A percentile compares a stretch with the other conserved stretches of the same genome.
phyloP scores from a whole-genome alignment of 2,329 filamentous ascomycete species.

The Aotearoamyces nothofagi region DNA sequence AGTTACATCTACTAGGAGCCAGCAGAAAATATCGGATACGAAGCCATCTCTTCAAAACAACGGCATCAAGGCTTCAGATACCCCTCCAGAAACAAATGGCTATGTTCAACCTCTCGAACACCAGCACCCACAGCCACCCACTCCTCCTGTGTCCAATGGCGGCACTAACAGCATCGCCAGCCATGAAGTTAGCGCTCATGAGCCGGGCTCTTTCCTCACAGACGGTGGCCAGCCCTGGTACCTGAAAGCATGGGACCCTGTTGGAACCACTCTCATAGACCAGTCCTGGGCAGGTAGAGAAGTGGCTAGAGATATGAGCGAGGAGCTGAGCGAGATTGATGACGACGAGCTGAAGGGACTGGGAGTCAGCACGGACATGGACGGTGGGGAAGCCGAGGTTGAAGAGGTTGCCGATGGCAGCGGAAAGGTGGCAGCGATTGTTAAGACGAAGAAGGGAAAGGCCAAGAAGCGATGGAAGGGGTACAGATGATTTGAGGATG shows the following conservation, averaged over 20 bases:
- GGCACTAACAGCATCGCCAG: constrained; percentile 25
- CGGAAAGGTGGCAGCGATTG: constrained; percentile 2
- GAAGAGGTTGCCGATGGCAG: constrained; percentile 3
- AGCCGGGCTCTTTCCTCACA: constrained; percentile 37
- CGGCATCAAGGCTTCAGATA: constrained; percentile 20
- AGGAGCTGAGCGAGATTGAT: constrained; percentile 82
- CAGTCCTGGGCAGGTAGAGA: constrained; percentile 63
- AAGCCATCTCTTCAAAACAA: constrained; percentile 16
- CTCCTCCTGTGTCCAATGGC: constrained; percentile 50
- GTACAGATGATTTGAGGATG: constrained; percentile 5
- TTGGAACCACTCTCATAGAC: constrained; percentile 65
- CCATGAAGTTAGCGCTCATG: constrained; percentile 5
- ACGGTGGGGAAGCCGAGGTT: constrained; percentile 3
- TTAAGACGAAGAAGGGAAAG: constrained; percentile 5
- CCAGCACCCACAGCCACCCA: constrained; percentile 31
- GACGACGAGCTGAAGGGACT: constrained; percentile 75
- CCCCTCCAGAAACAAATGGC: constrained; percentile 32
- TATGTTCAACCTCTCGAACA: constrained; percentile 19
- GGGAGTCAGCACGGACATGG: constrained; percentile 18
- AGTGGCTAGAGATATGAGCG: constrained; percentile 57
- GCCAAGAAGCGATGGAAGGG: constrained; percentile 7
- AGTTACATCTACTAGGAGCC: constrained; percentile 3
- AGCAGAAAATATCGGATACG: constrained; percentile 9
- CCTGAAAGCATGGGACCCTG: constrained; percentile 62
- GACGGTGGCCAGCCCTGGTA: constrained; percentile 83